Base-by-base conservation (phyloP, 2,329 filamentous ascomycete genomes). In the Nothomitra cinnamomea region DNA sequence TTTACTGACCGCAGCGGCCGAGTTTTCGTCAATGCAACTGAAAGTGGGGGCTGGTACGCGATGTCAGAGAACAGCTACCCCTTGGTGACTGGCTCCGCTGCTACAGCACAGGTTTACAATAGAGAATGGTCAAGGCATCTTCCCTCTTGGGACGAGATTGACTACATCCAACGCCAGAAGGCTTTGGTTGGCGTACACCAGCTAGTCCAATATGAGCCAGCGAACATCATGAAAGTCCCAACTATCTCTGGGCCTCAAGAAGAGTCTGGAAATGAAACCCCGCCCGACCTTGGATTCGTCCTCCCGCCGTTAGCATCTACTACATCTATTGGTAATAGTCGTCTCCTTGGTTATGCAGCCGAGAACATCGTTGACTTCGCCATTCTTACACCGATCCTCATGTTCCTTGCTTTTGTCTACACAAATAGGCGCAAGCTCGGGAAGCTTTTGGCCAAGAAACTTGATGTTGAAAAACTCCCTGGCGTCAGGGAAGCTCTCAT, bases 21-120 rank as follows among this genome's bases (percentile, higher is more conserved):
- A 54, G 80, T 95, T 0, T 94, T 92, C 62, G 75, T 96, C 56
- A 95, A 95, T 64, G 83, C 83, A 59, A 95, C 89, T 1, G 79
- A 85, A 54, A 72, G 74, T n/a, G 90, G 89, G 28, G 85, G 85
- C 56, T 96, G 90, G 88, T 98, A 90, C 66, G 92, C 89, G 32
- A 76, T 96, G 68, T 95, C 90, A 1, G 90, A 94, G 55, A 76
- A 74, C 41, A 80, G 80, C 7, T 96, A 95, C 61, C 92, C 92
- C 2, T 75, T 90, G 8, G 87, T 95, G 25, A 83, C 89, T 21
- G 79, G 87, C 53, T 82, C 75, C 41, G 80, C 79, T 3, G 69
- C 72, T 22, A 68, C 70, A 57, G 79, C 80, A 7, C 67, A 72
- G 53, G 79, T 74, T 61, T 79, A 80, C 58, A 70, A 72, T 50